These are phyloP conservation scores for Trichoderma orchidacearum DNA, from an alignment of 495 filamentous ascomycete species.

Conservation along the genomic window DNA sequence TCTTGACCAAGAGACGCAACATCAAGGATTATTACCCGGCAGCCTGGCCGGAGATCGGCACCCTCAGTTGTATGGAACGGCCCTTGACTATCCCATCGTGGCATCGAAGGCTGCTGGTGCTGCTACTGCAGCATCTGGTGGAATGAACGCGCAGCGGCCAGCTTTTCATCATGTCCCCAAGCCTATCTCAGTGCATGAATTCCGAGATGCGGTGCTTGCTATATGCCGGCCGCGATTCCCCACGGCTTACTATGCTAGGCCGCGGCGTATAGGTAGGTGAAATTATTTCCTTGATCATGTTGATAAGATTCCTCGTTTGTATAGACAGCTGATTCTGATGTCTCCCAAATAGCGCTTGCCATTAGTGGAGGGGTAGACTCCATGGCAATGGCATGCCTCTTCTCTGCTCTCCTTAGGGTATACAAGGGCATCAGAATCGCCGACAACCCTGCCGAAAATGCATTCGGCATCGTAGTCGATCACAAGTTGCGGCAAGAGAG, in stretches of 20 bases:
- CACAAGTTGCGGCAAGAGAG: constrained; percentile 62
- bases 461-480: constrained; percentile 64
- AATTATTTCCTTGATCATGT: no score
- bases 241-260: constrained; percentile 4
- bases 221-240: constrained; percentile 34
- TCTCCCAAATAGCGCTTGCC: constrained; percentile 49
- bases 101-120: neutral
- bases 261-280: constrained; percentile 17
- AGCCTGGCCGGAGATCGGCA: no score
- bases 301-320: no score
- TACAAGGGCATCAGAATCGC: constrained; percentile 13
- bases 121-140: neutral
- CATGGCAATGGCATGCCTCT: constrained; percentile 82
- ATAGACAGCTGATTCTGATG: neutral
- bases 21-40: neutral
- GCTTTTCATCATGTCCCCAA: constrained; percentile 16
- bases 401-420: constrained; percentile 20
- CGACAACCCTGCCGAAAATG: constrained; percentile 22
- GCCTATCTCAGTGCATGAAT: constrained; percentile 38
- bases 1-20: neutral
- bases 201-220: constrained; percentile 34
- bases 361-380: constrained; percentile 92
- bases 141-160: neutral
- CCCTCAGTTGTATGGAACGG: no score
- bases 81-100: neutral